Percentiles rank a stretch among this genome's conserved stretches.
Evolutionary conservation across 257 asterid species (phyloP).

Genomic region (Rehmannia glutinosa): DNA sequence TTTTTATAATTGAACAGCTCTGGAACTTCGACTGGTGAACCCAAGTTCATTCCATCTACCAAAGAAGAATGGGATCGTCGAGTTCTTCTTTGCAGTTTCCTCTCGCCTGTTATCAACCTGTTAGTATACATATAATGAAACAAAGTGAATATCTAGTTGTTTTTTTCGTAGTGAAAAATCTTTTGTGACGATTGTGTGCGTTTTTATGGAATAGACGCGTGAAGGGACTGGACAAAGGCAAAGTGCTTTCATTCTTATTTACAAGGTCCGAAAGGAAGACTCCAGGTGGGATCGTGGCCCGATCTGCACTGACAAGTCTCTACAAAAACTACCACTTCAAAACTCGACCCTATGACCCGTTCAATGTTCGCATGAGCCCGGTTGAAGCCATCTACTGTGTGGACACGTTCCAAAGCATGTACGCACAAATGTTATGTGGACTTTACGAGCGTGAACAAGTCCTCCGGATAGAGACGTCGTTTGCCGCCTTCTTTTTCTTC

Average conservation of each 20-base stretch:
- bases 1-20: conserved; percentile 7
- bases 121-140: no score
- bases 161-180: neutral
- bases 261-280: conserved; percentile 17
- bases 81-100: conserved; percentile 22
- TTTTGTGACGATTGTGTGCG: neutral
- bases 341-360: conserved; percentile 4
- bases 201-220: conserved; percentile 7
- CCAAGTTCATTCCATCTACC: conserved; percentile 29
- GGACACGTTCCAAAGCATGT: conserved; percentile 29
- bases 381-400: conserved; percentile 16
- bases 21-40: conserved; percentile 35
- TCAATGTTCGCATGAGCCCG: conserved; percentile 21
- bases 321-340: conserved; percentile 19
- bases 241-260: conserved; percentile 18
- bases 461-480: conserved; percentile 20
- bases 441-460: conserved; percentile 25
- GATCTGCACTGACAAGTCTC: conserved; percentile 6
- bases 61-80: conserved; percentile 31
- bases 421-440: conserved; percentile 33
- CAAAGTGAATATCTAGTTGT: neutral
- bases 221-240: conserved; percentile 21
- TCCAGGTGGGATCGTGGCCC: conserved; percentile 20
- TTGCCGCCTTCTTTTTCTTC: conserved; percentile 21
- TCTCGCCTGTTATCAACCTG: conserved; percentile 27